phyloP scores from a whole-genome alignment of 305 asterid genomes.

The Fraxinus greggii region DNA sequence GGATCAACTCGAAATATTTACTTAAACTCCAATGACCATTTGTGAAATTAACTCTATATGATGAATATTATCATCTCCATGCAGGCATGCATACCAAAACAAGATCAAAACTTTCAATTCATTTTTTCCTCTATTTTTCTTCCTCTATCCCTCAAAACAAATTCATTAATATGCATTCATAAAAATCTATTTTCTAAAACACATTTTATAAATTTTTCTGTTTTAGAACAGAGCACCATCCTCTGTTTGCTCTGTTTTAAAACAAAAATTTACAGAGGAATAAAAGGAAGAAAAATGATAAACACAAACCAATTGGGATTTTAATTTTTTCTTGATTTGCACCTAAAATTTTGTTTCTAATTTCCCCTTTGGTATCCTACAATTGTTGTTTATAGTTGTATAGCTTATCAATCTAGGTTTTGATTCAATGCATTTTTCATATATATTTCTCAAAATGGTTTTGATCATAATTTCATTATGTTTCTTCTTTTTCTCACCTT shows the following conservation, averaged over 20 bases:
- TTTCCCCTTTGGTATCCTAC: background rate
- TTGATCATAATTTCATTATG: constrained; percentile 1
- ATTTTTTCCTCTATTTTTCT: background rate
- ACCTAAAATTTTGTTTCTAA: background rate
- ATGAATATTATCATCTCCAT: background rate
- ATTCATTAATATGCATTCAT: background rate
- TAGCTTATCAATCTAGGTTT: background rate
- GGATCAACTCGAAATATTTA: background rate
- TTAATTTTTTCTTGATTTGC: background rate
- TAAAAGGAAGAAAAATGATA: background rate
- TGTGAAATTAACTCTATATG: background rate
- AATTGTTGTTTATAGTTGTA: background rate
- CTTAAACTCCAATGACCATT: background rate
- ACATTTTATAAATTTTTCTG: background rate
- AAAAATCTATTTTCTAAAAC: background rate
- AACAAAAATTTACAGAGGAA: background rate
- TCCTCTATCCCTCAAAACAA: background rate
- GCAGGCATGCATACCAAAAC: background rate
- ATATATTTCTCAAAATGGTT: background rate
- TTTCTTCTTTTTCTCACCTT: background rate
- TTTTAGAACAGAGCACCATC: background rate
- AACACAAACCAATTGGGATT: background rate
- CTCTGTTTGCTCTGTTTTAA: background rate
- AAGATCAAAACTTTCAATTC: background rate
- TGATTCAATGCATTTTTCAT: constrained; percentile 14